Percentiles rank a stretch among this genome's conserved stretches.
These are phyloP conservation scores for Scheffersomyces ergatensis DNA, from an alignment of 805 yeast genomes.

Conservation along the genomic window DNA sequence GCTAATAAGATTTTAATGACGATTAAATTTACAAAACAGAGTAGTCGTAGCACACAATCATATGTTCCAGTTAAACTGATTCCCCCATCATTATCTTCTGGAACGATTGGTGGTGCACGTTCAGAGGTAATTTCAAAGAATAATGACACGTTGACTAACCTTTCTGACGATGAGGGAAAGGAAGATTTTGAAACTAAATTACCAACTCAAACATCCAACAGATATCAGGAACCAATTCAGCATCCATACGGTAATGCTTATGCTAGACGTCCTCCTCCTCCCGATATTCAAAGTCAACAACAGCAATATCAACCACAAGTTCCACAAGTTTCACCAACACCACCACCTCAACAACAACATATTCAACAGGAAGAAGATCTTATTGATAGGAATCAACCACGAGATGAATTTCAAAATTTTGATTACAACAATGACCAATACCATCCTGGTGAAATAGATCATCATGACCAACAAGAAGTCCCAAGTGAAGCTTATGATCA, in stretches of 20 bases:
- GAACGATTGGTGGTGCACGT: background rate
- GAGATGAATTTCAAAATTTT: slow-evolving; percentile 7
- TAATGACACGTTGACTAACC: background rate
- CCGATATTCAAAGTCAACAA: slow-evolving; percentile 3
- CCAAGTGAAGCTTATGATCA: background rate
- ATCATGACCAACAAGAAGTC: background rate
- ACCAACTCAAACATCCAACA: slow-evolving; percentile 27
- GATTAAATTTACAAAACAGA: slow-evolving; percentile 61
- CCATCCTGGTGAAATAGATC: slow-evolving; percentile 1
- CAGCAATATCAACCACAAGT: slow-evolving; percentile 14
- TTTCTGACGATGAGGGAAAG: slow-evolving; percentile 21
- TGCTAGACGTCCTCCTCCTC: slow-evolving; percentile 20
- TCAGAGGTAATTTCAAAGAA: background rate
- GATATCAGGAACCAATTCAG: slow-evolving; percentile 25
- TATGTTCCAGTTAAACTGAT: background rate
- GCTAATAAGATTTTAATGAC: slow-evolving; percentile 87
- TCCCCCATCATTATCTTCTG: background rate
- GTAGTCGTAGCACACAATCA: background rate
- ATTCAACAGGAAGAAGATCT: background rate
- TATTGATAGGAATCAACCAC: background rate
- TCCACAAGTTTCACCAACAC: slow-evolving; percentile 2
- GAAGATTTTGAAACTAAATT: slow-evolving; percentile 17
- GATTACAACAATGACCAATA: slow-evolving; percentile 14
- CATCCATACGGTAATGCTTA: slow-evolving; percentile 18
- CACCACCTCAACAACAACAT: background rate